Evolutionary conservation across 768 basidiomycete genomes (phyloP).

Genomic region (Macrolepiota dolichaula): DNA sequence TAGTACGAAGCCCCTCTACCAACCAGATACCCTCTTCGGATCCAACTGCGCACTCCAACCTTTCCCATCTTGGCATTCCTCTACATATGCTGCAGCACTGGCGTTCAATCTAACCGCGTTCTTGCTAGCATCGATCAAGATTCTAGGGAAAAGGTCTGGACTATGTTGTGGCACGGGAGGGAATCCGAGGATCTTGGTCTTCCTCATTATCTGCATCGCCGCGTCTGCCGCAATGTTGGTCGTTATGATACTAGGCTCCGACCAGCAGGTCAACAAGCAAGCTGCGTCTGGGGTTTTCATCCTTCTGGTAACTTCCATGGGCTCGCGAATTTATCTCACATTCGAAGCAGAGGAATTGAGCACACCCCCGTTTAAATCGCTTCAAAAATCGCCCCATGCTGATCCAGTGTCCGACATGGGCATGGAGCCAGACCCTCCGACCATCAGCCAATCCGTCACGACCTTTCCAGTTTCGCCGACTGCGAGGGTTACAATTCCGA

Average conservation of each 20-base stretch:
- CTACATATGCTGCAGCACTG: slow-evolving; percentile 23
- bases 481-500: neutral
- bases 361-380: neutral
- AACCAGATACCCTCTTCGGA: slow-evolving; percentile 24
- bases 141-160: neutral
- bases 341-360: neutral
- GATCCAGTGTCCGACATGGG: neutral
- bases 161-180: neutral
- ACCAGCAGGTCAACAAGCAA: slow-evolving; percentile 24
- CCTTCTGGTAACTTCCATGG: slow-evolving; percentile 28
- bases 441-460: neutral
- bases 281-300: slow-evolving; percentile 25
- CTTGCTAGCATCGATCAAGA: neutral
- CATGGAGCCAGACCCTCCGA: neutral
- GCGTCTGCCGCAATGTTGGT: slow-evolving; percentile 25
- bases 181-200: neutral
- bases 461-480: neutral
- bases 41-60: slow-evolving; percentile 30
- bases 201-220: slow-evolving; percentile 17
- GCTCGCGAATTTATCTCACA: slow-evolving; percentile 26
- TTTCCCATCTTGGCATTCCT: slow-evolving; percentile 29
- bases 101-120: slow-evolving; percentile 1
- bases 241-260: slow-evolving; percentile 23
- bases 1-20: slow-evolving; percentile 22
- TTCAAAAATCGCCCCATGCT: neutral